Evolutionary conservation across 768 basidiomycete species (phyloP), one percentile per base, ranked within the genome.

Genomic region (Lactarius pseudohatsudake): DNA sequence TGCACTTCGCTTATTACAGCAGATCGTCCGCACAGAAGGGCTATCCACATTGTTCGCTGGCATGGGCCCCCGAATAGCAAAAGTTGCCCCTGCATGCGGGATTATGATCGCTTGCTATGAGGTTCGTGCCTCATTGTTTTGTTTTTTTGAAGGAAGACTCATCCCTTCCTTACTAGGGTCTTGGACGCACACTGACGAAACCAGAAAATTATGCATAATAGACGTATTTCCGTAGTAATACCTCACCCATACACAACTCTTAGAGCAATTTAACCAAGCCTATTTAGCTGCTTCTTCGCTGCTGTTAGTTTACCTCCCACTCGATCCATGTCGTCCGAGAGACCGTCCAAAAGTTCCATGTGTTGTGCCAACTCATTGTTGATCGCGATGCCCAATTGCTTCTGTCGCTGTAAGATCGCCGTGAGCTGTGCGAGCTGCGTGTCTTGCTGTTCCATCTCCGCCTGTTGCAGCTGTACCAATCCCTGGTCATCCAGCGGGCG

Each of bases 21-120:
- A 86, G 64, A 89, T 98, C 54, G 72, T 93, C 41, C 85, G 81
- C 64, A 89, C 84, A 4, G 97, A 99, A 75, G 97, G 97, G 1
- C 68, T 80, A 5, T 76, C 83, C 10, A 90, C 92, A 2, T 78
- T 98, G 58, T 96, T 90, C 74, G 88, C 92, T 40, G 97, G 97
- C 0, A 78, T 94, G 47, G 76, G 87, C 9, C 96, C 96, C 59
- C 87, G 97, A 45, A 87, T 96, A 61, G 94, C 87, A 53, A 99
- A 98, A 77, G 96, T 97, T 69, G 94, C 94, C 13, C 97, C 97
- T 45, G 97, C 96, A 50, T 99, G 97, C 77, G 96, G 96, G 28
- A 90, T 99, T 70, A 98, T 98, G 96, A 97, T 98, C 75, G 87
- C 92, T 64, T 95, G 90, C 76, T 98, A 90, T 74, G 96, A 98